phyloP scores from a whole-genome alignment of 352 stramenopile species.

The Peronospora belbahrii region DNA sequence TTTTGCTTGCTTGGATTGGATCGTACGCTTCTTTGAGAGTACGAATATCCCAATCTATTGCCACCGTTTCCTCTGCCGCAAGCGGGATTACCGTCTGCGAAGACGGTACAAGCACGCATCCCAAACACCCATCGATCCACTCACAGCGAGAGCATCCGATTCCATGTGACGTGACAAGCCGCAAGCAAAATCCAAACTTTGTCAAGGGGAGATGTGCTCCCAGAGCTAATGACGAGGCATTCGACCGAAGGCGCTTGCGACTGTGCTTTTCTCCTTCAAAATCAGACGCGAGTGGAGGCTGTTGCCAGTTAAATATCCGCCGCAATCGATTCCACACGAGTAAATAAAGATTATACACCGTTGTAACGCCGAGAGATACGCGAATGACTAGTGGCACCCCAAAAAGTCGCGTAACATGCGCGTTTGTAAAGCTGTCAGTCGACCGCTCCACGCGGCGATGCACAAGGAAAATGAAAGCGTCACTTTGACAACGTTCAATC shows the following conservation, averaged over 20 bases:
- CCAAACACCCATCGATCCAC: conserved; percentile 82
- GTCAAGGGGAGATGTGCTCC: conserved; percentile 52
- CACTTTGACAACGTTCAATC: conserved; percentile 34
- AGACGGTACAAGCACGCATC: conserved; percentile 72
- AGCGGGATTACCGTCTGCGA: conserved; percentile 33
- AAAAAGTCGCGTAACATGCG: conserved; percentile 73
- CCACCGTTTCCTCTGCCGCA: conserved; percentile 70
- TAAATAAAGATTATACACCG: conserved; percentile 70
- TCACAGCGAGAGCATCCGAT: conserved; percentile 84
- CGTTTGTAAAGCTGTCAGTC: conserved; percentile 73
- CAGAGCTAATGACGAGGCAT: conserved; percentile 54
- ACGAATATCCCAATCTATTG: conserved; percentile 87
- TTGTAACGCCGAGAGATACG: conserved; percentile 55
- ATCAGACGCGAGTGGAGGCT: conserved; percentile 31
- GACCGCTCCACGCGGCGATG: conserved; percentile 78
- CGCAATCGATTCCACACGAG: conserved; percentile 68
- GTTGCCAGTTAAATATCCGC: conserved; percentile 82
- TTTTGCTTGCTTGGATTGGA: conserved; percentile 73
- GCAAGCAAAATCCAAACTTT: conserved; percentile 80
- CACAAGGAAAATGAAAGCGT: conserved; percentile 74
- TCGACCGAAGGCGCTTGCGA: conserved; percentile 22
- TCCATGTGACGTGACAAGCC: conserved; percentile 72
- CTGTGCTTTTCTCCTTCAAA: conserved; percentile 14
- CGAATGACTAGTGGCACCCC: conserved; percentile 64
- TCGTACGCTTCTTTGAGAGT: conserved; percentile 85